Evolutionary conservation across 352 stramenopile species (phyloP), one percentile per base, ranked within the genome.

Genomic region (Globisporangium polare): DNA sequence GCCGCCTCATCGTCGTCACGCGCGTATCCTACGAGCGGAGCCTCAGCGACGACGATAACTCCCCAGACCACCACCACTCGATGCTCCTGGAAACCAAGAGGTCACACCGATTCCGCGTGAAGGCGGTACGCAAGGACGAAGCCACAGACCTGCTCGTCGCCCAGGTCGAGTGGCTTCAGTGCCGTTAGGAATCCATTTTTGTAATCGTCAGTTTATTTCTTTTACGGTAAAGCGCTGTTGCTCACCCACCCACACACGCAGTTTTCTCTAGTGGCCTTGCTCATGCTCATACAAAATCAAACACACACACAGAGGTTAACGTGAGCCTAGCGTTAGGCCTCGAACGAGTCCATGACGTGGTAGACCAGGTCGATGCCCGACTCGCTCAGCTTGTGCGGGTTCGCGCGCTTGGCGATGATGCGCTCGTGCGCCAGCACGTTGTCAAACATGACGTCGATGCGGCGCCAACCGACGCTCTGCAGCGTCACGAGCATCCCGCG

Each of bases 381-480:
- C 27, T 84, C 73, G 24, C 78, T 49, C 3, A 79, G 73, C 62
- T 87, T 89, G 57, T 74, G 43, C 12, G 74, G 65, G 29, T 83
- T 85, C 12, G 80, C 74, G 59, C 81, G 75, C 64, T 91, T 92
- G 41, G 82, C 84, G 62, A 94, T 89, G 66, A 94, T 94, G 59
- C 84, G 79, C 60, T 90, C 80, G 55, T 94, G 84, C 7, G 81
- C 83, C 29, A 94, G 56, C 1, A 86, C 67, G 33, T 75, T 87
- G 47, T 86, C 72, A 54, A 94, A 90, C 29, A 88, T 31, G 3
- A 88, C 76, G 60, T 94, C 84, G 22, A 90, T 77, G 7, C 84
- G 80, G 22, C 82, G 73, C 80, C 82, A 94, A 13, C 80, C 78
- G 8, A 92, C 66, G 62, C 76, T 87, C 64, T 94, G 84, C 49